Evolutionary conservation across 192 early-diverging fungal species (phyloP).

Genomic region (Chytriomyces sp.): DNA sequence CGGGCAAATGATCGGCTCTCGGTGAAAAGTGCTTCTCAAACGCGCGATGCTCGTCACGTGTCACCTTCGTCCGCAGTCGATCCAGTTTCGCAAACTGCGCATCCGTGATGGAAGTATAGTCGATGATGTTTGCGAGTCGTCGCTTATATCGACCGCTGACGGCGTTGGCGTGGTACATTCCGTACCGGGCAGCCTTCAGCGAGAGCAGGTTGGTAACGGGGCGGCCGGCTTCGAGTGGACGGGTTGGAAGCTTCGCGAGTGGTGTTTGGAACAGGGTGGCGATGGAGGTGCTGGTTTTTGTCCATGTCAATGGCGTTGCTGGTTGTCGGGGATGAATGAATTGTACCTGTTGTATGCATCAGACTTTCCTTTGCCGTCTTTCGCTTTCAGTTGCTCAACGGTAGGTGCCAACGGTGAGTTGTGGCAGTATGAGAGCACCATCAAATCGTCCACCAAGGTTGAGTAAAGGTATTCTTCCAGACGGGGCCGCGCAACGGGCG

Average conservation of each 20-base stretch:
- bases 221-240: constrained; percentile 11
- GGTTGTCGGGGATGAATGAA: neutral
- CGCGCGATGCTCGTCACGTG: constrained; percentile 47
- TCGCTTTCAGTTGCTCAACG: constrained; percentile 23
- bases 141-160: constrained; percentile 13
- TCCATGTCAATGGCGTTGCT: neutral
- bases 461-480: constrained; percentile 76
- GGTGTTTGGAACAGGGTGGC: constrained; percentile 11
- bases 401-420: constrained; percentile 46
- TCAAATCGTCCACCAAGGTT: constrained; percentile 76
- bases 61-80: constrained; percentile 16
- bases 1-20: constrained; percentile 68
- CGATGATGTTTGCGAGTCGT: constrained; percentile 55
- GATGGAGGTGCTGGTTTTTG: constrained; percentile 17
- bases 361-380: neutral
- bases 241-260: constrained; percentile 26
- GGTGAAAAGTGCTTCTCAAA: constrained; percentile 63
- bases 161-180: constrained; percentile 3
- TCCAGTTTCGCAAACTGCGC: constrained; percentile 35
- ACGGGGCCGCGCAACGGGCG: constrained; percentile 44
- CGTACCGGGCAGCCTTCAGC: constrained; percentile 27
- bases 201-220: constrained; percentile 28
- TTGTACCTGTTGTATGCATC: neutral
- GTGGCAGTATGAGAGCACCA: constrained; percentile 77
- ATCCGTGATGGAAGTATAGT: constrained; percentile 54